These are phyloP conservation scores for Wickerhamiella galacta DNA, from an alignment of 805 yeast species.

Conservation along the genomic window DNA sequence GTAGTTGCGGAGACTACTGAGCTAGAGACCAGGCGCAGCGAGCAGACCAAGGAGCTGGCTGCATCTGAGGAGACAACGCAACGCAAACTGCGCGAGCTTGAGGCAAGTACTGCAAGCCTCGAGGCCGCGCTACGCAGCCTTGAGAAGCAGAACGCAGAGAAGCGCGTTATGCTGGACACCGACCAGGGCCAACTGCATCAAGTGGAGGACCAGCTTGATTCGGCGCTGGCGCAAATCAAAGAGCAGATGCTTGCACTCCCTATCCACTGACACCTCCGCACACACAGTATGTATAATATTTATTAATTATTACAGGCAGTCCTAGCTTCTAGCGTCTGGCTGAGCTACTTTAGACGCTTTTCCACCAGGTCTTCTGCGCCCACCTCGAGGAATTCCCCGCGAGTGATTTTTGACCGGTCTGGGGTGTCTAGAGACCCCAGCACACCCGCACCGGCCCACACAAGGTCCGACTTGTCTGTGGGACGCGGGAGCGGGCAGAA, in stretches of 20 bases:
- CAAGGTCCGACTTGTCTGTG: conserved; percentile 57
- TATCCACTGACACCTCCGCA: background rate
- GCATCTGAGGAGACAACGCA: background rate
- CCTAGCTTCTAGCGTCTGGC: background rate
- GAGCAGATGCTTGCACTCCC: background rate
- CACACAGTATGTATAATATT: background rate
- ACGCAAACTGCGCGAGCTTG: background rate
- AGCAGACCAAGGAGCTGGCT: background rate
- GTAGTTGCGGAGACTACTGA: background rate
- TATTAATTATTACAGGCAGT: background rate
- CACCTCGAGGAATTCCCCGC: conserved; percentile 71
- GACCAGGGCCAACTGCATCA: background rate
- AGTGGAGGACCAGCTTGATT: no score
- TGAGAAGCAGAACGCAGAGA: background rate
- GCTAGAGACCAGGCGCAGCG: background rate
- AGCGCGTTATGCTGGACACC: background rate
- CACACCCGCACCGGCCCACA: conserved; percentile 89
- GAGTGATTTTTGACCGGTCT: conserved; percentile 91
- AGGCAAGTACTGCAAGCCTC: background rate
- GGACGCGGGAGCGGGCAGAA: conserved; percentile 54
- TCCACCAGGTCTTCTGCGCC: conserved; percentile 58
- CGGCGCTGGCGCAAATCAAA: background rate
- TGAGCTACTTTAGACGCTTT: conserved; percentile 5
- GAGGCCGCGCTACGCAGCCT: background rate
- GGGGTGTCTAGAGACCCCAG: conserved; percentile 77